A percentile compares a stretch with the other conserved stretches of the same genome.
Evolutionary conservation across 495 filamentous ascomycete genomes (phyloP).

Genomic region (Talaromyces borbonicus): DNA sequence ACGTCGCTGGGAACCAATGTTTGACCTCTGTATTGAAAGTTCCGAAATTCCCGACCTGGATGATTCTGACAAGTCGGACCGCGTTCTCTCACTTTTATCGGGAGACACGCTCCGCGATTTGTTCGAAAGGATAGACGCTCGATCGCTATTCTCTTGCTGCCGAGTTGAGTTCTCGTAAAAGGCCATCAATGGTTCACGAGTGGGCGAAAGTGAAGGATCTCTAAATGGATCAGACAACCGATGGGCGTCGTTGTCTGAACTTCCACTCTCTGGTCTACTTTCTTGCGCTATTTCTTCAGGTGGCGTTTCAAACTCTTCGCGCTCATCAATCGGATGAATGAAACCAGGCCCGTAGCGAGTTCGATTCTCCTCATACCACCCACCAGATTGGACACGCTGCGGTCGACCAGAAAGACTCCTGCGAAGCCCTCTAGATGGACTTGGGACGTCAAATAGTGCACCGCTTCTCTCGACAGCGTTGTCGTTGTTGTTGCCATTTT

Average conservation of each 20-base stretch:
- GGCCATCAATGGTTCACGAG: not conserved
- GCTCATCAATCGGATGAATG: conserved; percentile 61
- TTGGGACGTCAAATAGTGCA: conserved; percentile 43
- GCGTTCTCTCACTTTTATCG: conserved; percentile 45
- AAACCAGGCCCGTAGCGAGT: conserved; percentile 36
- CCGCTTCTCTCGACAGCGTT: conserved; percentile 43
- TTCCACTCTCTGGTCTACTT: conserved; percentile 10
- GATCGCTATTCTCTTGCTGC: not conserved
- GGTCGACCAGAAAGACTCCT: conserved; percentile 23
- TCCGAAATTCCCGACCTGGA: conserved; percentile 27
- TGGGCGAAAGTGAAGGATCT: conserved; percentile 2
- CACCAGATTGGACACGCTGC: conserved; percentile 17
- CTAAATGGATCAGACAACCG: conserved; percentile 6
- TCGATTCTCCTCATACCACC: conserved; percentile 37
- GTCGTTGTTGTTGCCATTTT: conserved; percentile 1
- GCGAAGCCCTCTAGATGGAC: conserved; percentile 41
- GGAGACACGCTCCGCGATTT: conserved; percentile 27
- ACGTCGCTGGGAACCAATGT: conserved; percentile 16
- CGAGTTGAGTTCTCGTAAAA: not conserved
- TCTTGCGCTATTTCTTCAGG: conserved; percentile 17
- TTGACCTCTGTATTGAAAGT: conserved; percentile 16
- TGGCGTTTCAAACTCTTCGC: conserved; percentile 51
- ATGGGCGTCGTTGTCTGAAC: not conserved
- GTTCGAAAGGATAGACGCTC: not conserved
- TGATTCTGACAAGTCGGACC: conserved; percentile 45